A percentile compares a stretch with the other conserved stretches of the same genome.
phyloP scores from a whole-genome alignment of 495 filamentous ascomycete species.

The Cercophora scortea region DNA sequence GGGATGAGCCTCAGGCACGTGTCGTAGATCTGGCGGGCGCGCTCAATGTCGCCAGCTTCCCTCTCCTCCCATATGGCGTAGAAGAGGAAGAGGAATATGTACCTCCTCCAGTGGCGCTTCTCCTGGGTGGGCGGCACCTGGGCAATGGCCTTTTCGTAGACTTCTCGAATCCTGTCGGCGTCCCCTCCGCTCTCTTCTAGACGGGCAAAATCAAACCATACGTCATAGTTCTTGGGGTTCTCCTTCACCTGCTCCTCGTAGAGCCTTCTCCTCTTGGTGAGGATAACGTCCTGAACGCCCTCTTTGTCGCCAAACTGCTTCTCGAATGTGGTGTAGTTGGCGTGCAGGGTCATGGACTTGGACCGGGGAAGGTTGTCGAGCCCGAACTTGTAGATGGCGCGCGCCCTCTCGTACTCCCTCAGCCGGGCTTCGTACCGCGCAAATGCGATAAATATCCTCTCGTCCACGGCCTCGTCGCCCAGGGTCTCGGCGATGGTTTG shows the following conservation, averaged over 20 bases:
- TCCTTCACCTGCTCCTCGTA: constrained; percentile 92
- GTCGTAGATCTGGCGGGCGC: constrained; percentile 84
- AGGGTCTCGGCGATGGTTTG: constrained; percentile 85
- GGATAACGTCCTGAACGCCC: constrained; percentile 89
- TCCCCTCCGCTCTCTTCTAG: constrained; percentile 81
- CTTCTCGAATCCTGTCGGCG: constrained; percentile 73
- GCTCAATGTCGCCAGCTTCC: constrained; percentile 67
- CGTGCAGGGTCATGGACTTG: constrained; percentile 77
- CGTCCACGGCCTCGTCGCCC: constrained; percentile 94
- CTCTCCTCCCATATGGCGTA: constrained; percentile 94
- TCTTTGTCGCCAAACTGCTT: constrained; percentile 95
- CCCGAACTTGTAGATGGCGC: constrained; percentile 95
- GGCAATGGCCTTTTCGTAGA: constrained; percentile 93
- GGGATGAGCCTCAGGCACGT: constrained; percentile 83
- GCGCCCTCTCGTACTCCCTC: constrained; percentile 90
- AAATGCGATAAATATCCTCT: constrained; percentile 88
- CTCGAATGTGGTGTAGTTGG: constrained; percentile 92
- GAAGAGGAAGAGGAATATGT: constrained; percentile 97
- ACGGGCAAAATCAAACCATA: constrained; percentile 92
- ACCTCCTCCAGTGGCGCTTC: constrained; percentile 94
- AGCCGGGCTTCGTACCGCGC: constrained; percentile 87
- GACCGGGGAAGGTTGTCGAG: constrained; percentile 84
- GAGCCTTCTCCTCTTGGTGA: constrained; percentile 87
- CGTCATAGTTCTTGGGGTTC: constrained; percentile 89
- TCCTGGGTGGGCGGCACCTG: constrained; percentile 93